Base-by-base conservation (phyloP, 345 rosid genomes). In the Corchorus capsularis region DNA sequence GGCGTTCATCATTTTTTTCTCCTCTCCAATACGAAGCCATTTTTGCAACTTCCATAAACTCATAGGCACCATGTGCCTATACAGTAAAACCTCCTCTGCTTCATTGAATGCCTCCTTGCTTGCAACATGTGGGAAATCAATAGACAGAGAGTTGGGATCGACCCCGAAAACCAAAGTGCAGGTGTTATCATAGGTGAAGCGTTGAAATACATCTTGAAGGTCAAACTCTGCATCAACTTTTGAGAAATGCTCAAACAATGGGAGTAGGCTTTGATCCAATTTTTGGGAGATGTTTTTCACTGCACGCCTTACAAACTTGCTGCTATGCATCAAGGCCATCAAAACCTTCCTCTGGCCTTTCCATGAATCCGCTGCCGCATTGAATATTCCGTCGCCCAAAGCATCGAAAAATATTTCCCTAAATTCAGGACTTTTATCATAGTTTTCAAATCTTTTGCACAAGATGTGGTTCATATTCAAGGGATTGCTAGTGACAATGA, bases 131-230 rank as follows among this genome's bases (percentile, higher is more conserved):
- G 86, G 83, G 34, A 77, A 71, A 10, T 32, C 79, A 55, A 72
- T 49, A 4, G 76, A 74, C 3, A 83, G 79, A 43, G 63, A 9
- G 19, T 72, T 57, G 0, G 86, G 81, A 13, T 83, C 80, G 34
- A 77, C 74, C 2, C 82, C 82, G 2, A 69, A 55, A 41, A 66
- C 79, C 69, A 77, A 66, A 43, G 52, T 14, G 19, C 80, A 75
- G 15, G 74, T 54, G 19, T 56, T 78, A 43, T 86, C 83, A 41
- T 78, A 86, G 2, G 43, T 77, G 61, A 80, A 82, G 22, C 86
- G 60, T 3, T 81, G 67, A 17, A 81, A 66, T 47, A 86, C 19
- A 45, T 81, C 86, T 73, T 83, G 85, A 41, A 82, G 10, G 63
- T 82, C 84, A 37, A 82, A 50, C 8, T 13, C 77, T 27, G 27